Evolutionary conservation across 1,284 basidiomycete species (phyloP).

Genomic region (Tylopilus orsonianus): DNA sequence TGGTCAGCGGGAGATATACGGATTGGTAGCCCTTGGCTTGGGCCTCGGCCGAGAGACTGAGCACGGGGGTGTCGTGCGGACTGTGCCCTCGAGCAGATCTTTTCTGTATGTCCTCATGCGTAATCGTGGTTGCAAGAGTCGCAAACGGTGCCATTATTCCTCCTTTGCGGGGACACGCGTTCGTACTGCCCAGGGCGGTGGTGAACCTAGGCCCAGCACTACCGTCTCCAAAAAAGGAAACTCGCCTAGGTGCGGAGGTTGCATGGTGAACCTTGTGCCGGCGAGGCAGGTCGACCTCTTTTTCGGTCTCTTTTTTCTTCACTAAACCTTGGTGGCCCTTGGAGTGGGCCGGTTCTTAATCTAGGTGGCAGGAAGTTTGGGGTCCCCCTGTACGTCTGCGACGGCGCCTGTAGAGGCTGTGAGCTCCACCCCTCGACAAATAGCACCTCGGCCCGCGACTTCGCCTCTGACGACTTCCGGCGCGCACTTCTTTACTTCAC

Average conservation of each 20-base stretch:
- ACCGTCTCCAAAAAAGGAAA: slow-evolving; percentile 30
- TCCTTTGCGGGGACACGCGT: slow-evolving; percentile 16
- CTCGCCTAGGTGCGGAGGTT: slow-evolving; percentile 17
- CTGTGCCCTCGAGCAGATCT: slow-evolving; percentile 15
- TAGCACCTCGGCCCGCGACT: slow-evolving; percentile 14
- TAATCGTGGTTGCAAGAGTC: slow-evolving; percentile 39
- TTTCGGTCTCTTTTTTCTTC: neutral
- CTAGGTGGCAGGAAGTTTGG: neutral
- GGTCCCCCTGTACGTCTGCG: slow-evolving; percentile 3
- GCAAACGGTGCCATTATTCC: slow-evolving; percentile 31
- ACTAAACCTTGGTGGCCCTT: neutral
- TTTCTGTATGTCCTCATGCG: slow-evolving; percentile 41
- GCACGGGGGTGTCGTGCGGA: slow-evolving; percentile 45
- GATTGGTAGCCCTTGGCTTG: slow-evolving; percentile 59
- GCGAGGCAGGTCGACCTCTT: slow-evolving; percentile 4
- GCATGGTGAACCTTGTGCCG: slow-evolving; percentile 17
- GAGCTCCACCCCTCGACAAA: slow-evolving; percentile 25
- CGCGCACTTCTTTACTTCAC: slow-evolving; percentile 24
- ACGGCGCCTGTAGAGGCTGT: slow-evolving; percentile 6
- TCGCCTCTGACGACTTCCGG: slow-evolving; percentile 15
- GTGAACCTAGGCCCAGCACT: slow-evolving; percentile 6
- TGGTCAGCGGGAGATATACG: slow-evolving; percentile 85
- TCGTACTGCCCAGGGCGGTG: slow-evolving; percentile 7
- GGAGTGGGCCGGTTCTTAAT: slow-evolving; percentile 7
- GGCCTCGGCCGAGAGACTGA: slow-evolving; percentile 50